A percentile compares a stretch with the other conserved stretches of the same genome.
These are phyloP conservation scores for Solanum piurae DNA, from an alignment of 257 asterid genomes.

Conservation along the genomic window DNA sequence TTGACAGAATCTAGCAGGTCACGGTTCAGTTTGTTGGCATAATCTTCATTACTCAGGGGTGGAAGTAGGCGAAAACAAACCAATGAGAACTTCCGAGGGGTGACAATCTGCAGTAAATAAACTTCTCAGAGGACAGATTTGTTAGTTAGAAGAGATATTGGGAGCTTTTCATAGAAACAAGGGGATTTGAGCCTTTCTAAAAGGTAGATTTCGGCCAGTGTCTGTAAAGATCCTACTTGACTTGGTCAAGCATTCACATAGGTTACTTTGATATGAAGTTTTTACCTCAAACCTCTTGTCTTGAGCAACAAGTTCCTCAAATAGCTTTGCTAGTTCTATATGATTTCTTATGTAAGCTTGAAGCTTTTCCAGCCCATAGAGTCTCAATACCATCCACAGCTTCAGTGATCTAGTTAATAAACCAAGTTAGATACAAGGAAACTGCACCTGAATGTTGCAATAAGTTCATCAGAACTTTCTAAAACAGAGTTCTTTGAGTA, in stretches of 20 bases:
- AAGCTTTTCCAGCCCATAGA: conserved; percentile 82
- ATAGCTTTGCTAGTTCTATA: conserved; percentile 51
- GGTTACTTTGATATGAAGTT: background rate
- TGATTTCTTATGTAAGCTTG: conserved; percentile 84
- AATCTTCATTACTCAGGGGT: conserved; percentile 24
- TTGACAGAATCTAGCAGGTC: conserved; percentile 67
- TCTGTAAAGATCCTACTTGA: background rate
- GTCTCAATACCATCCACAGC: conserved; percentile 91
- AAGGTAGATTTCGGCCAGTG: background rate
- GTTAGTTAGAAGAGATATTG: background rate
- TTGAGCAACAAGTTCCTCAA: conserved; percentile 60
- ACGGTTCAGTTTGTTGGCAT: conserved; percentile 46
- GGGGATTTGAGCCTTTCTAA: background rate
- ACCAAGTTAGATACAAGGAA: background rate
- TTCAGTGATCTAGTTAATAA: conserved; percentile 64
- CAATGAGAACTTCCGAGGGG: conserved; percentile 61
- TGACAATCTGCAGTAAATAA: conserved; percentile 43
- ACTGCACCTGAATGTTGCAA: background rate
- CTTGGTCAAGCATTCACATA: background rate
- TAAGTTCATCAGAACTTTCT: background rate
- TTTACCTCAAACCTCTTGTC: conserved; percentile 89
- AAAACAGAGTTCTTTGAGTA: background rate
- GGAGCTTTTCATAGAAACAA: background rate
- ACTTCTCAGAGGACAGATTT: background rate
- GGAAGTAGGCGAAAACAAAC: conserved; percentile 75